Evolutionary conservation across 2,329 filamentous ascomycete species (phyloP).

Genomic region (Aspergillus spinulosporus): DNA sequence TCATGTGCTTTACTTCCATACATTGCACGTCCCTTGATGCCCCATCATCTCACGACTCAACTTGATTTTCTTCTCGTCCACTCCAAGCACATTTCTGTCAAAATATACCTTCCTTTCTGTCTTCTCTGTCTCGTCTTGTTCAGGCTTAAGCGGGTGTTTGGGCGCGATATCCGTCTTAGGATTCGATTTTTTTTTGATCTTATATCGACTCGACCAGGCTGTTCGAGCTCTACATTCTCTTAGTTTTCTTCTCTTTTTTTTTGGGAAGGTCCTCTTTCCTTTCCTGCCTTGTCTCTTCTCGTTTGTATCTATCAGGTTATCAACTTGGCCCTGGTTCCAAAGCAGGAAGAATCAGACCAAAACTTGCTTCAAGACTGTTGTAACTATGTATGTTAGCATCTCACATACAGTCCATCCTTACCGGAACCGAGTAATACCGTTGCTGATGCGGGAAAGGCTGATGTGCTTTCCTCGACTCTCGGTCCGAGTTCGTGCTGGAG

Average conservation of each 20-base stretch:
- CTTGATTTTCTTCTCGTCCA: constrained; percentile 21
- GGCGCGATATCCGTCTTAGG: constrained; percentile 13
- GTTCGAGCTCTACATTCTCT: constrained; percentile 15
- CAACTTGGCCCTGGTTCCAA: neutral
- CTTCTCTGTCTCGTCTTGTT: constrained; percentile 7
- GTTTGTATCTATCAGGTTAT: constrained; percentile 5
- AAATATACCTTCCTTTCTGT: constrained; percentile 25
- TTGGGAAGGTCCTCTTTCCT: constrained; percentile 1
- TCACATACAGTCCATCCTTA: constrained; percentile 3
- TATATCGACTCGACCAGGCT: constrained; percentile 17
- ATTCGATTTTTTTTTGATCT: neutral
- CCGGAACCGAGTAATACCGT: neutral
- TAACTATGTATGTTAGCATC: constrained; percentile 8
- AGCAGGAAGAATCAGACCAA: neutral
- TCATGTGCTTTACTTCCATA: neutral
- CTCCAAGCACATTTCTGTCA: constrained; percentile 26
- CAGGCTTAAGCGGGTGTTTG: constrained; percentile 25
- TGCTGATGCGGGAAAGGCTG: neutral
- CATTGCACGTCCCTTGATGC: neutral
- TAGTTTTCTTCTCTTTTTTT: neutral
- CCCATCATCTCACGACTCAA: constrained; percentile 21
- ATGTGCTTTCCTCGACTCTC: too few relatives aligned
- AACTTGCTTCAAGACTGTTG: constrained; percentile 13
- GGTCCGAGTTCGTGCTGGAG: too few relatives aligned
- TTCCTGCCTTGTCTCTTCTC: constrained; percentile 5